Evolutionary conservation across 1,284 basidiomycete genomes (phyloP), one percentile per base, ranked within the genome.

Genomic region (Sporisorium exsertum): DNA sequence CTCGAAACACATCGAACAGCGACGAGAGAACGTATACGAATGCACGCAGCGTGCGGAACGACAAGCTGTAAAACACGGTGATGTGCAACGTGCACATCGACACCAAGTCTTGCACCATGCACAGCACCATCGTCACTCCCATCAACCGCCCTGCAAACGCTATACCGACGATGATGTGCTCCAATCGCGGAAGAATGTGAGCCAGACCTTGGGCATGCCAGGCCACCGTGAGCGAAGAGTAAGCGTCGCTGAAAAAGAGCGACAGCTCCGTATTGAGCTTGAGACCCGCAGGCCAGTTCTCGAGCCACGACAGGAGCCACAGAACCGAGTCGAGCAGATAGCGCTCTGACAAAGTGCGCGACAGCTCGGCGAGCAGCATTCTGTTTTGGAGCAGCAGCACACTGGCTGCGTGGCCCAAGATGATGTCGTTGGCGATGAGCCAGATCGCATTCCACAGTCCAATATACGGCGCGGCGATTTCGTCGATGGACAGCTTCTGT

Each of bases 231-330:
- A 80, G 56, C 26, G 89, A 88, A 1, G 90, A 87, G 62, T 95
- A 91, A 0, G 90, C 88, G 64, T 91, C 89, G 35, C 91, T 91
- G 79, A 94, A 93, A 81, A 96, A 93, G 20, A 89, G 87, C 77
- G 94, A 93, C 18, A 98, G 89, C 77, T 97, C 94, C 0, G 94
- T 94, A 84, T 99, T 99, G 65, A 99, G 91, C 86, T 99, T 99
- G 47, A 99, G 87, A 1, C 97, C 96, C 0, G 92, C 94, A 0
- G 96, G 96, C 95, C 97, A 99, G 64, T 92, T 91, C 83, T 96
- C 92, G 5, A 99, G 88, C 95, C 95, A 98, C 1, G 88, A 78
- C 1, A 97, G 87, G 15, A 63, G 61, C 63, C 51, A 64, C 27
- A 69, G 51, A 35, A 73, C 55, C n/a, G 43, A 40, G 16, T 70